Base-by-base conservation (phyloP, 1,284 basidiomycete genomes). In the Macrocystidia cucumis region DNA sequence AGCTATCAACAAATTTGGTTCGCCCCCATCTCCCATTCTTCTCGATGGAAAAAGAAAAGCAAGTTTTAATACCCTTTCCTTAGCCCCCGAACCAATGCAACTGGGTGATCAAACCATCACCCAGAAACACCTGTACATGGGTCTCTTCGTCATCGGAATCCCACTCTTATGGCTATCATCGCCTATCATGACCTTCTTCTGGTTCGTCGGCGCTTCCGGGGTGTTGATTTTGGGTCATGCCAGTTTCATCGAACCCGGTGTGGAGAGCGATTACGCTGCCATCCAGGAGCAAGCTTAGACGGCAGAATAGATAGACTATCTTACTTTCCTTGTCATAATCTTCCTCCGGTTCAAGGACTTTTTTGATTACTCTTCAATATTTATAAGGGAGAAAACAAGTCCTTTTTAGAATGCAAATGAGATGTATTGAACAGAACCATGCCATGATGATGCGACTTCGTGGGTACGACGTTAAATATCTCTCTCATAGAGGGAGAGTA, bases 1-100 rank as follows among this genome's bases (percentile, higher is more conserved):
- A 21, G 76, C 77, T 29, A 95, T 98, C 65, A 93, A 91, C 64
- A 80, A 72, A 52, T 97, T 87, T 48, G 91, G 90, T 92, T 44
- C 52, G 86, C 65, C 17, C 26, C 43, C 18, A 38, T 30, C 28
- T 21, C 3, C 20, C 28, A 22, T 17, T 29, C n/a, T n/a, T n/a
- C 25, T 19, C 29, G 21, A 5, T 30, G n/a, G n/a, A n/a, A n/a
- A n/a, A n/a, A n/a, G n/a, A n/a, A n/a, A 13, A 16, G 3, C 29
- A n/a, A 5, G 29, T 16, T 3, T 24, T 25, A 25, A 17, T 26
- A 13, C 12, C 27, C 7, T 12, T 14, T 23, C 16, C 16, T 9
- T 34, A 84, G 83, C 73, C 9, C 69, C 84, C n/a, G 85, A 91
- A 35, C 78, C 84, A 24, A 65, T 84, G 44, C 81, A 91, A 54